Evolutionary conservation across 1,284 basidiomycete species (phyloP), one percentile per base, ranked within the genome.

Genomic region (Gymnopus androsaceus): DNA sequence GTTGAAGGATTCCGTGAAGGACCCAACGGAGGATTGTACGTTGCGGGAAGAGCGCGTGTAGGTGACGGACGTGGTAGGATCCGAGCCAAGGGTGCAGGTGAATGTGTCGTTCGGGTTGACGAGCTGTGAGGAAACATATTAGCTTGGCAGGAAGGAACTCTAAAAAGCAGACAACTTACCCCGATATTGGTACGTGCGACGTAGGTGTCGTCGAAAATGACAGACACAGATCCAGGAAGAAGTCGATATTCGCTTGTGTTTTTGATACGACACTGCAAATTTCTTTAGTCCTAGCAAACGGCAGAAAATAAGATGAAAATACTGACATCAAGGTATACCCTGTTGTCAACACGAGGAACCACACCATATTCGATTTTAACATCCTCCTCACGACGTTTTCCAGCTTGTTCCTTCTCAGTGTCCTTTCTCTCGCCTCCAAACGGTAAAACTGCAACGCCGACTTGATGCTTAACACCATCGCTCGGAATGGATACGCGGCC

Each of bases 171-270:
- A 38, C 30, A 52, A 69, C 72, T 34, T 57, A 81, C 80, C 42
- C 65, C 64, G 36, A 83, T 75, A 1, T 65, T 69, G 0, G 79
- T 77, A 61, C 75, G 75, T 12, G 80, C 77, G 7, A 83, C 76
- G 58, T 75, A 79, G 40, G 72, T 73, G 52, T 80, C 77, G 58
- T 83, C 75, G 54, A 83, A 61, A 61, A 80, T 79, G 46, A 83
- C 76, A 52, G 66, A 75, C 50, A 82, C 77, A 1, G 74, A 70
- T 0, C 82, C 82, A n/a, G 79, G 72, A 9, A 83, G 72, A 44
- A 83, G 67, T 38, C 75, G 69, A 61, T 80, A 80, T 48, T 81
- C 77, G 65, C 78, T 81, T 34, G 71, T 78, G 61, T 83, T 84
- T 64, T 76, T 76, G 41, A 82, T 75, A 49, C 71, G 63, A 56